A percentile compares a stretch with the other conserved stretches of the same genome.
phyloP scores from a whole-genome alignment of 306 rosid genomes.

The Castanopsis chinensis region DNA sequence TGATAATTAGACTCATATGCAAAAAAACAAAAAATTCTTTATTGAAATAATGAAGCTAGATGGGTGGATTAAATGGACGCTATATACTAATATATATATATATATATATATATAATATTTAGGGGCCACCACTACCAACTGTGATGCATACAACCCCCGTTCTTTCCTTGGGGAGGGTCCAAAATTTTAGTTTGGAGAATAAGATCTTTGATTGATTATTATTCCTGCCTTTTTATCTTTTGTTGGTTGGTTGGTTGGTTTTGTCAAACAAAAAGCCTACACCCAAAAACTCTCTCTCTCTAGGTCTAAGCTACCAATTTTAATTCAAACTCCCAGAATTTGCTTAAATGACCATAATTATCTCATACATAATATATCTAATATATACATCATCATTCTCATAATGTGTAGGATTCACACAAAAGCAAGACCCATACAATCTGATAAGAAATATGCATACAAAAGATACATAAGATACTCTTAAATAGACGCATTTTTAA shows the following conservation, averaged over 20 bases:
- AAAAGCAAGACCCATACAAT: too few relatives aligned
- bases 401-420: too few relatives aligned
- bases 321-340: too few relatives aligned
- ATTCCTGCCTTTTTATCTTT: conserved; percentile 25
- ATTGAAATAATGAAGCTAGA: neutral
- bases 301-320: too few relatives aligned
- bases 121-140: conserved; percentile 39
- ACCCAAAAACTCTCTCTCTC: too few relatives aligned
- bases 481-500: too few relatives aligned
- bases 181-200: conserved; percentile 26
- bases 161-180: conserved; percentile 33
- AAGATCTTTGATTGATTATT: conserved; percentile 26
- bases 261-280: conserved; percentile 19
- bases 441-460: too few relatives aligned
- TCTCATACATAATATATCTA: too few relatives aligned
- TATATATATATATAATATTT: neutral
- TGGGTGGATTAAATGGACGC: neutral
- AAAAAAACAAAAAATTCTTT: neutral
- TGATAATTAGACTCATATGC: neutral
- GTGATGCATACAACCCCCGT: neutral
- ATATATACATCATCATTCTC: too few relatives aligned
- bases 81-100: neutral
- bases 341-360: too few relatives aligned
- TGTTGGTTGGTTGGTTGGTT: conserved; percentile 35
- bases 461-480: too few relatives aligned